Evolutionary conservation across 441 rosid species (phyloP).

Genomic region (Pelargonium citronellum): DNA sequence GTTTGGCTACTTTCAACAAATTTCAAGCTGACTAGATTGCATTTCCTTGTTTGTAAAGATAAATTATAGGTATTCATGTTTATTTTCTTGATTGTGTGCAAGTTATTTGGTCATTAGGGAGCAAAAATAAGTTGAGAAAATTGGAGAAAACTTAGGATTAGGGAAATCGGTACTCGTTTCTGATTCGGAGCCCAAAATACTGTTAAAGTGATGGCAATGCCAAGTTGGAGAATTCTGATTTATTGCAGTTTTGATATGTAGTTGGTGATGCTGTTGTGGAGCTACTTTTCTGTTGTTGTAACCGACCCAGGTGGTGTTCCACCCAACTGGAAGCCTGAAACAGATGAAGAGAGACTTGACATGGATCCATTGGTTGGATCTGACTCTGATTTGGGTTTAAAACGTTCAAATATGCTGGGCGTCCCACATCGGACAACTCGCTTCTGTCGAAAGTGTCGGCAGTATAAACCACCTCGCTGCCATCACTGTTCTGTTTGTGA

Average conservation of each 20-base stretch:
- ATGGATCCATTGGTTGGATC: conserved; percentile 40
- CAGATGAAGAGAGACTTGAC: conserved; percentile 68
- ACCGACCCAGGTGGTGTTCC: conserved; percentile 85
- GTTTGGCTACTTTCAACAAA: neutral
- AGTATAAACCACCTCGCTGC: conserved; percentile 75
- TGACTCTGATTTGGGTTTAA: conserved; percentile 24
- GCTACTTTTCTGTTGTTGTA: conserved; percentile 63
- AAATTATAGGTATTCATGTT: no score
- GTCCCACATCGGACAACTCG: conserved; percentile 39
- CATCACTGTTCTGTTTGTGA: conserved; percentile 97
- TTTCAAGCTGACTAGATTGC: neutral
- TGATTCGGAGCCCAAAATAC: neutral
- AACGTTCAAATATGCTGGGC: conserved; percentile 17
- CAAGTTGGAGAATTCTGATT: conserved; percentile 15
- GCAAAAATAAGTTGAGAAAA: neutral
- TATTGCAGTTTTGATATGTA: conserved; percentile 21
- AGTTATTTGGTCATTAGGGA: neutral
- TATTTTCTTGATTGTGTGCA: neutral
- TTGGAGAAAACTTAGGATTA: neutral
- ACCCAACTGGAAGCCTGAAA: conserved; percentile 54
- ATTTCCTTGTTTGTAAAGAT: no score
- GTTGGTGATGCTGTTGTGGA: conserved; percentile 75
- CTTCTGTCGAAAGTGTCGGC: conserved; percentile 71
- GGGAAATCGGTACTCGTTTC: neutral
- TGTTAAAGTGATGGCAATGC: neutral